Conservation (phyloP, 2,329 filamentous ascomycete species). For the Raffaelea albimanens region DNA sequence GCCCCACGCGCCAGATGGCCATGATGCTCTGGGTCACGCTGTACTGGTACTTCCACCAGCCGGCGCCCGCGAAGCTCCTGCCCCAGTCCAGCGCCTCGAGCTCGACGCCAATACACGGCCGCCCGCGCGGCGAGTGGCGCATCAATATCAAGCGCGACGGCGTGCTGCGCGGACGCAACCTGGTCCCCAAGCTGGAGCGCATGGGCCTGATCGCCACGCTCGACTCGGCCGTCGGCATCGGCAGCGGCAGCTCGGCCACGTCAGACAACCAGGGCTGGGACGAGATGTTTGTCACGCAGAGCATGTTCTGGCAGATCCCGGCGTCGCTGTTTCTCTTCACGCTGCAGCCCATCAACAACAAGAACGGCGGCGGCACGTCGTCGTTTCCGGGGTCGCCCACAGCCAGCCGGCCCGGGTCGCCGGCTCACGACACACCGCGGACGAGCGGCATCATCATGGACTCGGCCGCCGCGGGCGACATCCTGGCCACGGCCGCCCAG, state of each 20-base stretch:
- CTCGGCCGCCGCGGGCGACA: slow-evolving; percentile 2
- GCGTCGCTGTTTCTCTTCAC: slow-evolving; percentile 82
- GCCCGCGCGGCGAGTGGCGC: slow-evolving; percentile 76
- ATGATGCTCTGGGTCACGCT: slow-evolving; percentile 95
- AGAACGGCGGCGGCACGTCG: slow-evolving; percentile 8
- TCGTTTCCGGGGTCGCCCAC: slow-evolving; percentile 41
- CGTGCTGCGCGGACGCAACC: slow-evolving; percentile 72
- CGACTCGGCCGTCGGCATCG: slow-evolving; percentile 59
- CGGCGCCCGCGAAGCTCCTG: slow-evolving; percentile 57
- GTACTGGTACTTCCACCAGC: slow-evolving; percentile 96
- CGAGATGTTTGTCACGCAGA: slow-evolving; percentile 71
- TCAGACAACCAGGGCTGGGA: slow-evolving; percentile 58
- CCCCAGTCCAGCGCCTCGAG: slow-evolving; percentile 49
- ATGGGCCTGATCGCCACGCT: slow-evolving; percentile 78
- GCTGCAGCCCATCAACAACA: slow-evolving; percentile 46
- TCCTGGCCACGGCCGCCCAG: neutral
- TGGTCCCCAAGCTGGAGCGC: slow-evolving; percentile 83
- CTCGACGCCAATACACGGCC: slow-evolving; percentile 57
- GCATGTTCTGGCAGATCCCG: slow-evolving; percentile 88
- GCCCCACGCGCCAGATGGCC: slow-evolving; percentile 79
- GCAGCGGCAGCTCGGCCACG: neutral
- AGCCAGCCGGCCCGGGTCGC: slow-evolving; percentile 45
- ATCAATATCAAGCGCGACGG: slow-evolving; percentile 79
- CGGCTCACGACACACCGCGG: slow-evolving; percentile 19
- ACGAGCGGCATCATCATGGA: neutral